Evolutionary conservation across 345 rosid genomes (phyloP).

Genomic region (Rhodomyrtus tomentosa): DNA sequence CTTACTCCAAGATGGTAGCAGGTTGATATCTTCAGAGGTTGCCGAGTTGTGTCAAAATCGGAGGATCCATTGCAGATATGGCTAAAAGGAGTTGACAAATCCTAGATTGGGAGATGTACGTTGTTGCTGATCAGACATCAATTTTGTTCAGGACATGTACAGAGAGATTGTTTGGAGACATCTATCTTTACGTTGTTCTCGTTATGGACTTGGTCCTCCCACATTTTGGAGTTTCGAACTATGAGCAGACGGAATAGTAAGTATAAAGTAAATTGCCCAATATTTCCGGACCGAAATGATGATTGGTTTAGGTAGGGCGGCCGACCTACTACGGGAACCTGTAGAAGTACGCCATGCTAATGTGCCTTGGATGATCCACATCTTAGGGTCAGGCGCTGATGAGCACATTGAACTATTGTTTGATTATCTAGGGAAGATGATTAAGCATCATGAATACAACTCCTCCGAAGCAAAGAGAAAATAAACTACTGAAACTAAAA

Average conservation of each 20-base stretch:
- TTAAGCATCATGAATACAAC: background rate
- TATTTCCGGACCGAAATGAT: too few relatives aligned
- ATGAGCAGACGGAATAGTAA: too few relatives aligned
- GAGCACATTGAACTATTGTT: too few relatives aligned
- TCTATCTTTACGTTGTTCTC: background rate
- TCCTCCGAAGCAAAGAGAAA: background rate
- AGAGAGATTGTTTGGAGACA: background rate
- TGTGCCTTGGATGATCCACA: too few relatives aligned
- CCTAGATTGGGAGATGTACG: background rate
- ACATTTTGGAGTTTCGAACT: background rate
- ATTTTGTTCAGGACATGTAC: background rate
- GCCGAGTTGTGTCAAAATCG: background rate
- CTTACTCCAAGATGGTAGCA: background rate
- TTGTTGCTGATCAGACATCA: background rate
- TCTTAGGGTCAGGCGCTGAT: too few relatives aligned
- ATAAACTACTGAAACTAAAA: background rate
- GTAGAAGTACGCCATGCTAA: too few relatives aligned
- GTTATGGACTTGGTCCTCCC: background rate
- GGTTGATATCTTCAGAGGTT: background rate
- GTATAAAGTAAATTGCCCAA: too few relatives aligned
- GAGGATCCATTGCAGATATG: background rate
- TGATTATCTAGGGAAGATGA: background rate
- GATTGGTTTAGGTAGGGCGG: too few relatives aligned
- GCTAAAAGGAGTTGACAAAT: background rate
- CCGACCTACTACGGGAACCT: too few relatives aligned